Evolutionary conservation across 345 rosid species (phyloP), one percentile per base, ranked within the genome.

Genomic region (Camelina neglecta): DNA sequence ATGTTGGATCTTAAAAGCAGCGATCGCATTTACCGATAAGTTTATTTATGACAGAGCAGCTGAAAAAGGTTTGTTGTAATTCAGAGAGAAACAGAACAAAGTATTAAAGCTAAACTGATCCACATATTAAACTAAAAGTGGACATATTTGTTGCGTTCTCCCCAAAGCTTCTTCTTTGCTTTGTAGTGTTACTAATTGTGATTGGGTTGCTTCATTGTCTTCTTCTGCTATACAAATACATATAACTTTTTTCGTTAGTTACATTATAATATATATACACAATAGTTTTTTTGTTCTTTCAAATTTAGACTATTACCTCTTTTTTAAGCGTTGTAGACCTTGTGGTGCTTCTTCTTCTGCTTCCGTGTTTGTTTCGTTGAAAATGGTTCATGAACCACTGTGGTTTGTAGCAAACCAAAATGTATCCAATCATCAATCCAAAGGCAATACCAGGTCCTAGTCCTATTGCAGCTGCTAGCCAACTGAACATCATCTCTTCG

Each of bases 401-500:
- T 29, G 61, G 41, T 57, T 57, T 57, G 61, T 57, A 57, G 61
- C 6, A 57, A 57, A 31, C 20, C 21, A 57, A 7, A 7, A 57
- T 57, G 39, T 29, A 57, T 15, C 61, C 39, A 5, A 15, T 29
- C 21, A 21, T 57, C 20, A 57, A 57, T 57, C 61, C 61, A 31
- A 57, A 57, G 11, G 21, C 41, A 29, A 57, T 15, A 57, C 60
- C 60, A 13, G 60, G 60, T 56, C 60, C 39, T 6, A 56, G 31
- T 29, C 60, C 60, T 29, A 56, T 56, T 13, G 39, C 61, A 29
- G 61, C 61, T 57, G 61, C 61, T 31, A 57, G 7, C 39, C 61
- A 57, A 29, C 20, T 57, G 21, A 57, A 57, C 21, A 31, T 20
- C 24, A 23, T 26, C 21, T 57, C 62, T 57, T 33, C 21, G 11